These are phyloP conservation scores for Salix udensis DNA, from an alignment of 345 rosid species.

Conservation along the genomic window DNA sequence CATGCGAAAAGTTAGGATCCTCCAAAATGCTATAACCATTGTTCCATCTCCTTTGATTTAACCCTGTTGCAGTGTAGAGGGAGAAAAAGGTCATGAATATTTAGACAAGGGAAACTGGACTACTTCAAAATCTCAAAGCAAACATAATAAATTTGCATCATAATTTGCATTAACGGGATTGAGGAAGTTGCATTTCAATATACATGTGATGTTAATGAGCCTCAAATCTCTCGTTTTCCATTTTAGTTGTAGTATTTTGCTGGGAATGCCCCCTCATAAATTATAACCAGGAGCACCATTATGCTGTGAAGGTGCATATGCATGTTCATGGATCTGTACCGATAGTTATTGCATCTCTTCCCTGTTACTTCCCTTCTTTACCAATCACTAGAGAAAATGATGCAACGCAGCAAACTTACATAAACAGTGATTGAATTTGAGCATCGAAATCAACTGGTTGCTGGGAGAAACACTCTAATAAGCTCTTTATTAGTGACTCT, in stretches of 20 bases:
- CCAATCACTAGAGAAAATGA: neutral
- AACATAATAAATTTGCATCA: neutral
- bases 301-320: neutral
- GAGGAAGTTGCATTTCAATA: neutral
- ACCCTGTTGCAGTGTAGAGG: neutral
- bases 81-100: neutral
- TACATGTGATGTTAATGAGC: neutral
- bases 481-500: conserved; percentile 53
- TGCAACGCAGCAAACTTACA: conserved; percentile 17
- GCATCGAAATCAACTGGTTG: conserved; percentile 29
- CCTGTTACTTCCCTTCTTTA: neutral
- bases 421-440: neutral
- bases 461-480: conserved; percentile 85
- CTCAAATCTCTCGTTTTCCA: neutral
- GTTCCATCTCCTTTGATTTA: neutral
- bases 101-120: neutral
- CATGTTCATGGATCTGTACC: neutral
- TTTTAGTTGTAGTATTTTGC: neutral
- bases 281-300: neutral
- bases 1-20: conserved; percentile 2
- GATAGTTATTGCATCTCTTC: neutral
- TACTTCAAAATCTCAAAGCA: neutral
- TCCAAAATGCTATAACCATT: conserved; percentile 1
- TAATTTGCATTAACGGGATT: neutral
- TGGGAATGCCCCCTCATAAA: neutral